Evolutionary conservation across 345 rosid species (phyloP).

Genomic region (Syzygium grande): DNA sequence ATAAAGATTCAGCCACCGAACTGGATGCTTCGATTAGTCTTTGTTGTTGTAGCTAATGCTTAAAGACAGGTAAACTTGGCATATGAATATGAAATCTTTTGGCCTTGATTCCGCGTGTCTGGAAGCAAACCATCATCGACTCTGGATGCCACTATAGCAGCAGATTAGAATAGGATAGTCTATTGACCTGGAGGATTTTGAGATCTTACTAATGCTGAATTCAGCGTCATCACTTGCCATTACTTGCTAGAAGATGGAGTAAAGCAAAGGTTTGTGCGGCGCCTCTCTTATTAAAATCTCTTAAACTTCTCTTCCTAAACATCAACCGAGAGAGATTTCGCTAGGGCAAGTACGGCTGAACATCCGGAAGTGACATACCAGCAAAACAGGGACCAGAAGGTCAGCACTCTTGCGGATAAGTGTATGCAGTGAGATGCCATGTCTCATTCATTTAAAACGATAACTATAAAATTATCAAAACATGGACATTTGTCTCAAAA

Average conservation of each 20-base stretch:
- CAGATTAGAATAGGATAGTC: not conserved
- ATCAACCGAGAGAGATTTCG: not conserved
- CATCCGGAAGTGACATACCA: slow-evolving; percentile 37
- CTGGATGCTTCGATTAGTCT: not conserved
- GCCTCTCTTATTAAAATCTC: not conserved
- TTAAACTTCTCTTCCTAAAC: not conserved
- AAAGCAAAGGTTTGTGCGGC: not conserved
- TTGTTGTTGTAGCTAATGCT: not conserved
- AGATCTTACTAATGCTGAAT: not conserved
- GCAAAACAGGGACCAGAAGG: slow-evolving; percentile 71
- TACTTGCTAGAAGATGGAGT: not conserved
- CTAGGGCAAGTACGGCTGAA: not conserved
- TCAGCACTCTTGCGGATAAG: slow-evolving; percentile 74
- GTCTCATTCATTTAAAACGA: slow-evolving; percentile 79
- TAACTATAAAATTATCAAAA: slow-evolving; percentile 9
- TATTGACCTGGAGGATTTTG: not conserved
- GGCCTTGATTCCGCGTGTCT: not conserved
- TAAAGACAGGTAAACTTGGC: too few relatives aligned
- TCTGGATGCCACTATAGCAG: not conserved
- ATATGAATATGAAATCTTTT: not conserved
- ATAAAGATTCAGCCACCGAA: not conserved
- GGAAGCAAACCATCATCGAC: not conserved
- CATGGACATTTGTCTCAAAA: not conserved
- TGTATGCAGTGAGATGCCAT: slow-evolving; percentile 93
- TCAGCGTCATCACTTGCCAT: not conserved